Evolutionary conservation across 2,329 filamentous ascomycete genomes (phyloP), one percentile per base, ranked within the genome.

Genomic region (Cladosporium austrohemisphaericum): DNA sequence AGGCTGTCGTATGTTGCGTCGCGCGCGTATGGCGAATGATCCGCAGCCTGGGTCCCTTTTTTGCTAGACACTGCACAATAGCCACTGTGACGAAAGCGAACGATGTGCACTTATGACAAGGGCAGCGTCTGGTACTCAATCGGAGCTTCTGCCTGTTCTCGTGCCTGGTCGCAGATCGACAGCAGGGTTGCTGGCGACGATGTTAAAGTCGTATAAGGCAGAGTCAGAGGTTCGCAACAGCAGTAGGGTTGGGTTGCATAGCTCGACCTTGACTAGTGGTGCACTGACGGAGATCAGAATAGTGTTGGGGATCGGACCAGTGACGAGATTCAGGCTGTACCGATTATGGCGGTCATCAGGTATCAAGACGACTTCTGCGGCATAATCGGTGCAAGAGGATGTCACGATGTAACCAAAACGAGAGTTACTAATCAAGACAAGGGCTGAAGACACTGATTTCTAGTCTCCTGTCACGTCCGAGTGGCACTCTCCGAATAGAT

Each of bases 141-240:
- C 60, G 60, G 60, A 62, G 54, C 25, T 61, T 50, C 55, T 62
- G 51, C 60, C 59, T 51, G 52, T 61, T 61, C 50, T 47, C 33
- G 44, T 33, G 44, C 44, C 44, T 13, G 33, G 44, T 31, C 25
- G 38, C 41, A 18, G 44, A 47, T 47, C 44, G 44, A 28, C 44
- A 33, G 22, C 44, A 47, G 44, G 44, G 44, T 29, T 47, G 10
- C 22, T 38, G 33, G 28, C 44, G 29, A 28, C 33, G 18, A 28
- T 14, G 40, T 23, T 16, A 28, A 23, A 19, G 44, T 37, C n/a
- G 33, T 23, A 38, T 29, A 20, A 29, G 14, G 16, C 32, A 37
- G 33, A 38, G 44, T 47, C 33, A 38, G 44, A 47, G 44, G 32
- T 28, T 45, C 16, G 9, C 41, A 23, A 25, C 11, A 19, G 13